Percentiles rank a stretch among this genome's conserved stretches.
Evolutionary conservation across 176 grass and related monocot species (phyloP).

Genomic region (Tillandsia fasciculata): DNA sequence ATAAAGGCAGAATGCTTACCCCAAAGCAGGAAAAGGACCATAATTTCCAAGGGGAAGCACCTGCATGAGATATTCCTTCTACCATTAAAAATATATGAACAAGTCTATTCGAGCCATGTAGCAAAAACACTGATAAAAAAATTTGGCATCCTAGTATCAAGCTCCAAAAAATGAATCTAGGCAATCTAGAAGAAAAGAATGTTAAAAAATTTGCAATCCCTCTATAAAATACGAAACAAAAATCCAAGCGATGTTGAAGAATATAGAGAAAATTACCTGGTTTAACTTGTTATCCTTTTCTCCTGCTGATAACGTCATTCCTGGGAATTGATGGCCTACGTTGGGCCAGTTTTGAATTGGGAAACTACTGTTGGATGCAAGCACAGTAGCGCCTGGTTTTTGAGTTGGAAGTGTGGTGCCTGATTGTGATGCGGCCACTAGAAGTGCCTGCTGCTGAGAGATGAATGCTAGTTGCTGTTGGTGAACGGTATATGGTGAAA

Average conservation of each 20-base stretch:
- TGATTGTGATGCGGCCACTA: too few species aligned
- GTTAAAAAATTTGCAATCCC: too few species aligned
- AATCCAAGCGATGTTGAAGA: background rate
- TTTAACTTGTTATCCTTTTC: background rate
- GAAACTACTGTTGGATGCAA: too few species aligned
- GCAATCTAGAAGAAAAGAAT: background rate
- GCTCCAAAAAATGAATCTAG: background rate
- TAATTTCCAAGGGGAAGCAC: constrained; percentile 4
- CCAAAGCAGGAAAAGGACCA: constrained; percentile 10
- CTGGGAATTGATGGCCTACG: constrained; percentile 19
- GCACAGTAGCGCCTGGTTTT: too few species aligned
- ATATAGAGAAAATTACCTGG: background rate
- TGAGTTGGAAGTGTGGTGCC: too few species aligned
- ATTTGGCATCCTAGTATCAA: background rate
- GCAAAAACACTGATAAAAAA: background rate
- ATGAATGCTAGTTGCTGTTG: too few species aligned
- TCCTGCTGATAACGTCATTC: constrained; percentile 2
- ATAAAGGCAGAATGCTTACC: constrained; percentile 17
- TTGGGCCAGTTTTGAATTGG: constrained; percentile 23
- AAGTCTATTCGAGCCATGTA: background rate
- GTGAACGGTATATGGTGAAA: too few species aligned
- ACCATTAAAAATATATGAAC: background rate
- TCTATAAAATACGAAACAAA: background rate
- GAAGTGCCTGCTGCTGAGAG: too few species aligned
- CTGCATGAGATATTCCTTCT: constrained; percentile 8